A percentile compares a stretch with the other conserved stretches of the same genome.
These are phyloP conservation scores for Epichloe gansuensis DNA, from an alignment of 2,329 filamentous ascomycete genomes.

Conservation along the genomic window DNA sequence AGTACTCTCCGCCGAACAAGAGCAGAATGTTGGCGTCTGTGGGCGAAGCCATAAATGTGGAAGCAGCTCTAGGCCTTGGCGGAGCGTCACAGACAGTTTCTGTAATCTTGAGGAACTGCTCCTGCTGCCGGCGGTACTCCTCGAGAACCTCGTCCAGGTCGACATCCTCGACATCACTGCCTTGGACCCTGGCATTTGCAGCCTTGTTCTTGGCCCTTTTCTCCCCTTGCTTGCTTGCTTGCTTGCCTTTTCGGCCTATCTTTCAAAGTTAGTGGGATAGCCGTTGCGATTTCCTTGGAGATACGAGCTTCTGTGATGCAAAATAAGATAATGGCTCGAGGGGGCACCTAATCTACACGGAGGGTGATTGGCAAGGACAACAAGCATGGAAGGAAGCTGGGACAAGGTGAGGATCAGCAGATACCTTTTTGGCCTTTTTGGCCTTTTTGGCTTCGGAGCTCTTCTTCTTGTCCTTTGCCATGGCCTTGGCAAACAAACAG, in stretches of 20 bases:
- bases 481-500: conserved; percentile 10
- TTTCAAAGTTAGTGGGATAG: not conserved
- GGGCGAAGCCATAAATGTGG: conserved; percentile 74
- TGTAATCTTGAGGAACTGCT: conserved; percentile 86
- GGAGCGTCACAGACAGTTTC: conserved; percentile 60
- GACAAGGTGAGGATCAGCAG: conserved; percentile 4
- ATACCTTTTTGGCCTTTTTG: conserved; percentile 37
- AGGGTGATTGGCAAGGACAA: conserved; percentile 1
- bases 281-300: not conserved
- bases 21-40: conserved; percentile 79
- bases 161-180: conserved; percentile 83
- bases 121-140: conserved; percentile 85
- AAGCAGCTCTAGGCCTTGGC: conserved; percentile 66
- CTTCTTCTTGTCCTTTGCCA: conserved; percentile 45
- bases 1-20: conserved; percentile 90
- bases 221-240: conserved; percentile 83
- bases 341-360: not conserved
- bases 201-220: conserved; percentile 67
- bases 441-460: conserved; percentile 36
- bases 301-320: not conserved
- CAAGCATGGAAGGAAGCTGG: not conserved
- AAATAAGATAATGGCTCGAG: not conserved
- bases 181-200: conserved; percentile 59
- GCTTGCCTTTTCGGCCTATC: conserved; percentile 48
- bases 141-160: conserved; percentile 89